These are phyloP conservation scores for Lecanicillium sp. DNA, from an alignment of 2,329 filamentous ascomycete genomes.

Conservation along the genomic window DNA sequence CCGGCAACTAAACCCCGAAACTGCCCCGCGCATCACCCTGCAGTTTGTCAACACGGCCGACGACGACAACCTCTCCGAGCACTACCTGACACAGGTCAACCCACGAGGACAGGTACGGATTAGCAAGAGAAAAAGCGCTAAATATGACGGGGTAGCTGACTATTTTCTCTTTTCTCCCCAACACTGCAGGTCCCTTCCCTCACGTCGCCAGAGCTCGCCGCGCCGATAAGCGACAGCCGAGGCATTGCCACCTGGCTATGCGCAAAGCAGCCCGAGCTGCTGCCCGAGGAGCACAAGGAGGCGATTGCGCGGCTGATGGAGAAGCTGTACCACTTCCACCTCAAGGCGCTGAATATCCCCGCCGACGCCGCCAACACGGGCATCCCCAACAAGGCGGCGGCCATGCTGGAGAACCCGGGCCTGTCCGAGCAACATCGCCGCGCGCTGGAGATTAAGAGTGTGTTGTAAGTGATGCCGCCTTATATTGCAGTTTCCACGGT, in stretches of 20 bases:
- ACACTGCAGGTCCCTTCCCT: slow-evolving; percentile 20
- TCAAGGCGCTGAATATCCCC: slow-evolving; percentile 15
- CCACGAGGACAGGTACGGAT: slow-evolving; percentile 20
- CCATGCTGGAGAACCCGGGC: slow-evolving; percentile 18
- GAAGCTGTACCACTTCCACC: slow-evolving; percentile 19
- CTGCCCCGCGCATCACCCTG: slow-evolving; percentile 16
- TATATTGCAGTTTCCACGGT: neutral
- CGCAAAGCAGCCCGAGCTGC: slow-evolving; percentile 17
- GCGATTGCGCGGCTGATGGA: slow-evolving; percentile 17
- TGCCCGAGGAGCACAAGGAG: slow-evolving; percentile 16
- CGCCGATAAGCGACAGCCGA: slow-evolving; percentile 17
- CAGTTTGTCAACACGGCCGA: slow-evolving; percentile 18
- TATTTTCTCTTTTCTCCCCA: too few species aligned
- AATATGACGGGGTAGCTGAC: neutral
- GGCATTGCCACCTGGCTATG: slow-evolving; percentile 22
- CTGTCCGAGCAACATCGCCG: slow-evolving; percentile 19
- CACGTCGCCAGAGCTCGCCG: slow-evolving; percentile 16
- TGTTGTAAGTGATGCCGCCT: slow-evolving; percentile 18
- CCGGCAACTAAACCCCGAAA: slow-evolving; percentile 14
- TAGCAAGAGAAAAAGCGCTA: neutral
- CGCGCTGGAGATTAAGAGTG: slow-evolving; percentile 21
- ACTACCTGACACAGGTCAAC: slow-evolving; percentile 19
- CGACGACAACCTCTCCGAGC: slow-evolving; percentile 19
- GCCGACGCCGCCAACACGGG: slow-evolving; percentile 17
- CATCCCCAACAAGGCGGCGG: slow-evolving; percentile 20